Evolutionary conservation across 1,284 basidiomycete species (phyloP).

Genomic region (Cutaneotrichosporon sp.): DNA sequence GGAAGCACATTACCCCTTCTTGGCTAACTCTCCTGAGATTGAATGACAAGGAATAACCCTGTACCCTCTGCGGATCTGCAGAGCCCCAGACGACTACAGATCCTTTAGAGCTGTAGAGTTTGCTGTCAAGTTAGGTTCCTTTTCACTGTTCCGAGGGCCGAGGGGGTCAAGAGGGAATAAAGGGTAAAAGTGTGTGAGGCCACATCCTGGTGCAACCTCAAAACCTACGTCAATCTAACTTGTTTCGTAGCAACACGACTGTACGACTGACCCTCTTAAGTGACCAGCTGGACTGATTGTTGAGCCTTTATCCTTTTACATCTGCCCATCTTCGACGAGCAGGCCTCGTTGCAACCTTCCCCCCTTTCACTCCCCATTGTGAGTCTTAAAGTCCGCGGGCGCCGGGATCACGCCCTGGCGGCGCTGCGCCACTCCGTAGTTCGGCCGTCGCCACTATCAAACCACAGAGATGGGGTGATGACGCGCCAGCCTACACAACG

Average conservation of each 20-base stretch:
- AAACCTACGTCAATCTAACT: not conserved
- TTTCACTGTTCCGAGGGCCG: not conserved
- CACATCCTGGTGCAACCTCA: not conserved
- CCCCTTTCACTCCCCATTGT: not conserved
- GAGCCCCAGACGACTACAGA: too few relatives aligned
- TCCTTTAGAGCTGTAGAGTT: too few relatives aligned
- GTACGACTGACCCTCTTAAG: not conserved
- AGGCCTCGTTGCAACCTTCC: not conserved
- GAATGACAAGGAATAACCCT: not conserved
- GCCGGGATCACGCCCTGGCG: not conserved
- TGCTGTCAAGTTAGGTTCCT: too few relatives aligned
- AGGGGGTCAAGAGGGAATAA: too few relatives aligned
- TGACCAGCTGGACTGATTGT: not conserved
- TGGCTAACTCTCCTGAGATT: not conserved
- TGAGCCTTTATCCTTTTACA: not conserved
- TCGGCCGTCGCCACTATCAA: not conserved
- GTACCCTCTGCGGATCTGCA: not conserved
- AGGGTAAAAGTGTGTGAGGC: too few relatives aligned
- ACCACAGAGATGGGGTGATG: not conserved
- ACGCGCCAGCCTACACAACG: not conserved
- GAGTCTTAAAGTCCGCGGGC: not conserved
- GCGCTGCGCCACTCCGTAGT: not conserved
- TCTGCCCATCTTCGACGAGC: slow-evolving; percentile 7
- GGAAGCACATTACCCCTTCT: not conserved
- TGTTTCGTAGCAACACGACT: not conserved